These are phyloP conservation scores for Neoboletus brunneissimus DNA, from an alignment of 768 basidiomycete species.

Conservation along the genomic window DNA sequence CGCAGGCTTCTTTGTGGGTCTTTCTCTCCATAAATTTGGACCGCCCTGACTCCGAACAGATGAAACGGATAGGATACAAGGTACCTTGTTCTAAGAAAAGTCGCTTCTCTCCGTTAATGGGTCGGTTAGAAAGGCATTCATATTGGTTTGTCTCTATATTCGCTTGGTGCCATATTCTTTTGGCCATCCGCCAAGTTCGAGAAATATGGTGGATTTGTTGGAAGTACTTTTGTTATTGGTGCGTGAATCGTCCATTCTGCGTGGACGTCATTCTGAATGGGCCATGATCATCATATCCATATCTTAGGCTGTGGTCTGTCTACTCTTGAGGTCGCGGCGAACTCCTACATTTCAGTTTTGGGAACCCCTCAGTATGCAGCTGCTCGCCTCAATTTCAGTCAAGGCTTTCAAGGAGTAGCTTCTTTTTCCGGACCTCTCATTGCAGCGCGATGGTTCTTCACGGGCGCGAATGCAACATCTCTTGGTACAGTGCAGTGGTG, in stretches of 20 bases:
- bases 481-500: conserved; percentile 70
- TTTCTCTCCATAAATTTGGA: background rate
- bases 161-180: conserved; percentile 70
- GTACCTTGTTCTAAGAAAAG: conserved; percentile 21
- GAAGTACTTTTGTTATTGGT: conserved; percentile 70
- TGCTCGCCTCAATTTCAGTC: conserved; percentile 74
- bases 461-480: conserved; percentile 54
- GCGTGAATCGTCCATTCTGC: conserved; percentile 4
- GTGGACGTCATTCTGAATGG: background rate
- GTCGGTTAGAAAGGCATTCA: conserved; percentile 54
- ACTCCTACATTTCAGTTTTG: conserved; percentile 74
- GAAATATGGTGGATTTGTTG: conserved; percentile 71
- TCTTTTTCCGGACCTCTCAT: conserved; percentile 74
- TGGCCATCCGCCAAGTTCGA: conserved; percentile 72
- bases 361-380: conserved; percentile 69
- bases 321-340: conserved; percentile 69
- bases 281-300: background rate
- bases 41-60: conserved; percentile 35
- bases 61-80: conserved; percentile 67
- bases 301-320: conserved; percentile 58
- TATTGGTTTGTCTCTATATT: conserved; percentile 56
- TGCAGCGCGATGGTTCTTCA: conserved; percentile 73
- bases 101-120: background rate
- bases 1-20: conserved; percentile 54
- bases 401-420: conserved; percentile 76